These are phyloP conservation scores for Pelargonium cotyledonis DNA, from an alignment of 441 rosid genomes.

Conservation along the genomic window DNA sequence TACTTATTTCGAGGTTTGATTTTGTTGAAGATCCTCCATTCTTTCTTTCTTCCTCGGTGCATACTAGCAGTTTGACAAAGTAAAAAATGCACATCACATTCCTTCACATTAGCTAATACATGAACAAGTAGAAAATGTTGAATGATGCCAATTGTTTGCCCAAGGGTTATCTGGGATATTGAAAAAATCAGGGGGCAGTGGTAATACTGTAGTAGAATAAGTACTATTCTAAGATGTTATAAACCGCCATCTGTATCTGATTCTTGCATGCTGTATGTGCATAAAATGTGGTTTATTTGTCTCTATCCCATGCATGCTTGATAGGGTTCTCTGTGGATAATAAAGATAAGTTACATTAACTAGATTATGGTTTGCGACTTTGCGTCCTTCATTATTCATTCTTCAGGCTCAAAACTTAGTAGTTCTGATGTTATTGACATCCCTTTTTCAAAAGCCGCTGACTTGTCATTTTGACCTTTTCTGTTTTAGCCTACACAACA, in stretches of 20 bases:
- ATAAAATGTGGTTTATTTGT: not conserved
- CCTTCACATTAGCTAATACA: not conserved
- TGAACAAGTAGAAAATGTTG: not conserved
- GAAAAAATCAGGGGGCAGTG: not conserved
- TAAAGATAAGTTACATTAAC: not conserved
- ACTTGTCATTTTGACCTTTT: not conserved
- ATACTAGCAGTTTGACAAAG: too few species aligned
- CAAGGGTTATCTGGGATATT: not conserved
- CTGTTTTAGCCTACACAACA: slow-evolving; percentile 78
- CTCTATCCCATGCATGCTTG: not conserved
- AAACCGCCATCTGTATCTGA: too few species aligned
- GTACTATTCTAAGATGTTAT: too few species aligned
- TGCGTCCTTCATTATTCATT: not conserved
- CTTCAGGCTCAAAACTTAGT: not conserved
- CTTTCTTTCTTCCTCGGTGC: too few species aligned
- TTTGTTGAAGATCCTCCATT: too few species aligned
- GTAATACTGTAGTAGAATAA: not conserved
- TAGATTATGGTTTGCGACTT: not conserved
- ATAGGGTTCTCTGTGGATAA: not conserved
- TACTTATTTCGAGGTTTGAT: too few species aligned
- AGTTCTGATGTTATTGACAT: not conserved
- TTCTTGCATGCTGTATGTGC: not conserved
- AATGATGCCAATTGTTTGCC: not conserved
- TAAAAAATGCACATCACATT: not conserved
- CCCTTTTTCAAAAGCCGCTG: not conserved